Evolutionary conservation across 2,329 filamentous ascomycete genomes (phyloP).

Genomic region (Botrytis squamosa): DNA sequence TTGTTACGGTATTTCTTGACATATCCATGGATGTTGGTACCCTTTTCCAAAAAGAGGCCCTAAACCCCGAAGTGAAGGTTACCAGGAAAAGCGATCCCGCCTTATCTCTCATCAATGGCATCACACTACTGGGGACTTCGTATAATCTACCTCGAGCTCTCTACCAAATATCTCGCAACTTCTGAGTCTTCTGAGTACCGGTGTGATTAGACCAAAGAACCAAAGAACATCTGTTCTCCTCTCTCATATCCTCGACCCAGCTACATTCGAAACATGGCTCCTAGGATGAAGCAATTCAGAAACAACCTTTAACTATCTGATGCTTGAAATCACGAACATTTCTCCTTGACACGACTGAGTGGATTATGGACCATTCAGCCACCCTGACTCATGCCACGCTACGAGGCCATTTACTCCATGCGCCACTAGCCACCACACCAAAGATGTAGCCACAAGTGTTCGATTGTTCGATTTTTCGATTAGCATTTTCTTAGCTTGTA

Average conservation of each 20-base stretch:
- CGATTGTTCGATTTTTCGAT: neutral
- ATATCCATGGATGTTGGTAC: no score
- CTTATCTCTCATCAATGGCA: neutral
- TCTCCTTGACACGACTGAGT: neutral
- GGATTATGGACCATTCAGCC: neutral
- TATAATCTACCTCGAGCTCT: no score
- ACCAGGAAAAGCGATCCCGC: neutral
- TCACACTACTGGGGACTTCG: neutral
- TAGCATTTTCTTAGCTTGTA: neutral
- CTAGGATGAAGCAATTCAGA: slow-evolving; percentile 1
- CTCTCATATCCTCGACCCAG: no score
- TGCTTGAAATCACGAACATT: neutral
- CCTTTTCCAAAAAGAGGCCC: neutral
- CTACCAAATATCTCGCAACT: neutral
- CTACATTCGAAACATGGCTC: neutral
- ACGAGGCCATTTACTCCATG: neutral
- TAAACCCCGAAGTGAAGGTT: neutral
- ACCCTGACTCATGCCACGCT: neutral
- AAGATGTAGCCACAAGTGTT: neutral
- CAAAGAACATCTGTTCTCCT: neutral
- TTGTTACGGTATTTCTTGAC: neutral
- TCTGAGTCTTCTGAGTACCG: neutral
- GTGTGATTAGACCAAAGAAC: neutral
- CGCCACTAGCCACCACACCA: neutral
- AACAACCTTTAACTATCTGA: neutral